phyloP scores from a whole-genome alignment of 768 basidiomycete species.

The Russula abietina region DNA sequence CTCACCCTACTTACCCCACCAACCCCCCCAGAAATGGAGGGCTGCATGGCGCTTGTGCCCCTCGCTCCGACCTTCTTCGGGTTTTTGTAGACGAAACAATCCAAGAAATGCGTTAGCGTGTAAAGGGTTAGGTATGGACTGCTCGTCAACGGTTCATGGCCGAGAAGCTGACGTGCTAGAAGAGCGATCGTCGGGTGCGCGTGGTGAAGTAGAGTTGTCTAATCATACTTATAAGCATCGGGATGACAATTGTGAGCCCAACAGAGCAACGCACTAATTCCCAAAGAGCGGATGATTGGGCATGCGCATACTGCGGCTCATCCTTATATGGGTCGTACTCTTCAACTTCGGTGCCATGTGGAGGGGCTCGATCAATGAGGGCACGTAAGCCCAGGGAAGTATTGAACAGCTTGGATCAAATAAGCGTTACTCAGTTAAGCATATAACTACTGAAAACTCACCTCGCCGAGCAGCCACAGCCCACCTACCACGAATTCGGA shows the following conservation, averaged over 20 bases:
- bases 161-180: slow-evolving; percentile 77
- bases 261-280: slow-evolving; percentile 61
- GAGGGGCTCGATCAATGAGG: slow-evolving; percentile 31
- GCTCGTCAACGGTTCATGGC: slow-evolving; percentile 66
- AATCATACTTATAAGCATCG: background rate
- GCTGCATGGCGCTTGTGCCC: slow-evolving; percentile 94
- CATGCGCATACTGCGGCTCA: slow-evolving; percentile 81
- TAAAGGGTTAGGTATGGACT: slow-evolving; percentile 86
- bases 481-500: slow-evolving; percentile 9
- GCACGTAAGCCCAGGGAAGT: slow-evolving; percentile 41
- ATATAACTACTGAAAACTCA: slow-evolving; percentile 29
- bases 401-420: slow-evolving; percentile 42
- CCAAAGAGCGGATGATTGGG: slow-evolving; percentile 76
- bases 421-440: background rate
- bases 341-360: slow-evolving; percentile 17
- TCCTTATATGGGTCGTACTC: slow-evolving; percentile 84
- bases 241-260: background rate
- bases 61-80: slow-evolving; percentile 68
- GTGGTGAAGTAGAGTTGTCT: slow-evolving; percentile 78
- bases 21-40: slow-evolving; percentile 63
- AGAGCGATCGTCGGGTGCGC: slow-evolving; percentile 88
- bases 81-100: slow-evolving; percentile 96
- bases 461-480: slow-evolving; percentile 66
- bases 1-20: slow-evolving; percentile 65
- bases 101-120: slow-evolving; percentile 91